A percentile compares a stretch with the other conserved stretches of the same genome.
Evolutionary conservation across 495 filamentous ascomycete species (phyloP).

Genomic region (Xylaria telfairii): DNA sequence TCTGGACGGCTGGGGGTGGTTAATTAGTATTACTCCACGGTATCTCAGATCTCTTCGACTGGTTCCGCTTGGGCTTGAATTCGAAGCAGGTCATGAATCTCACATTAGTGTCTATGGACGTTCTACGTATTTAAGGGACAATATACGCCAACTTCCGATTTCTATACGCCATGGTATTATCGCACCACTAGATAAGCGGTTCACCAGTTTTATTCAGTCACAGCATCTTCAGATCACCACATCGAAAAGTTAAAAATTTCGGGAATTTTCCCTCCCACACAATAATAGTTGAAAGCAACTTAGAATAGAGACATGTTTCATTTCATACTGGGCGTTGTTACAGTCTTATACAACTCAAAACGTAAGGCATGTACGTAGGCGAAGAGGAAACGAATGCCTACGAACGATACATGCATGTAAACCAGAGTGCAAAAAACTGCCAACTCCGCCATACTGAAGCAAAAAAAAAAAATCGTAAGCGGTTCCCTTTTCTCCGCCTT

Average conservation of each 20-base stretch:
- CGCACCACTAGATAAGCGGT: neutral
- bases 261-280: neutral
- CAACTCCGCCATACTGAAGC: constrained; percentile 10
- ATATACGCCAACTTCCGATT: constrained; percentile 11
- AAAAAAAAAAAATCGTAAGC: neutral
- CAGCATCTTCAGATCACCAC: neutral
- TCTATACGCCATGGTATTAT: neutral
- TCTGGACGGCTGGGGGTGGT: constrained; percentile 1
- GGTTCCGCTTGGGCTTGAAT: neutral
- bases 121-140: neutral
- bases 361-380: neutral
- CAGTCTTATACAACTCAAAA: constrained; percentile 14
- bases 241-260: neutral
- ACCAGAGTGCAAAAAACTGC: constrained; percentile 15
- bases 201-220: neutral
- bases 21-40: constrained; percentile 19
- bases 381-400: neutral
- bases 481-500: neutral
- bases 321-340: constrained; percentile 16
- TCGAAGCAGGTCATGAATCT: constrained; percentile 8
- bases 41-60: constrained; percentile 9
- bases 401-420: neutral
- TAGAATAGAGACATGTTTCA: constrained; percentile 6
- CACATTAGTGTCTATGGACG: neutral
- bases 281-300: neutral